These are phyloP conservation scores for Tuber microsphaerosporum DNA, from an alignment of 495 filamentous ascomycete species.

Conservation along the genomic window DNA sequence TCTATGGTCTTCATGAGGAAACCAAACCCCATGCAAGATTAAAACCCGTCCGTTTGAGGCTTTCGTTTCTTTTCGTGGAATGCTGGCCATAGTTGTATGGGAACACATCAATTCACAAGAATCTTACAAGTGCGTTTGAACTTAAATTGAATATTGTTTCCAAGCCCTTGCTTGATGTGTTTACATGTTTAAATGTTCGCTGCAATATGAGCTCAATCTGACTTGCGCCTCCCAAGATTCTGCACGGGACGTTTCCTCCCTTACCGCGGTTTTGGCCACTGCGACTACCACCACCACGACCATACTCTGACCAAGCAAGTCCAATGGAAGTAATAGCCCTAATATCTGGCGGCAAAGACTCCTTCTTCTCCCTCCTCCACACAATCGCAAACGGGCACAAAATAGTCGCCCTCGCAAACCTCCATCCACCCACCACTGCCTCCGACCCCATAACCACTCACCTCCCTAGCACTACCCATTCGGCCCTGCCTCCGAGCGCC, in stretches of 20 bases:
- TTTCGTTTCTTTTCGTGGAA: slow-evolving; percentile 32
- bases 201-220: not conserved
- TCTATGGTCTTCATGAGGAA: not conserved
- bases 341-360: slow-evolving; percentile 95
- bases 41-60: slow-evolving; percentile 38
- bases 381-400: slow-evolving; percentile 77
- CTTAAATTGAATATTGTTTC: not conserved
- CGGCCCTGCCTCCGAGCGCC: slow-evolving; percentile 5
- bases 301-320: not conserved
- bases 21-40: slow-evolving; percentile 25
- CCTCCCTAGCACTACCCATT: slow-evolving; percentile 13
- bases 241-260: not conserved
- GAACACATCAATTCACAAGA: slow-evolving; percentile 6
- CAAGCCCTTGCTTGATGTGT: not conserved
- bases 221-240: not conserved
- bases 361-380: slow-evolving; percentile 86
- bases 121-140: not conserved
- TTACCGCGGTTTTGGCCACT: not conserved
- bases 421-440: slow-evolving; percentile 54
- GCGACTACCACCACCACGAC: not conserved
- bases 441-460: slow-evolving; percentile 7
- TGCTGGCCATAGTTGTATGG: slow-evolving; percentile 32
- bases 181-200: not conserved
- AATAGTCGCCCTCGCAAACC: slow-evolving; percentile 81
- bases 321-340: slow-evolving; percentile 68